Evolutionary conservation across 805 yeast species (phyloP), one percentile per base, ranked within the genome.

Genomic region (Kuraishia ogatae): DNA sequence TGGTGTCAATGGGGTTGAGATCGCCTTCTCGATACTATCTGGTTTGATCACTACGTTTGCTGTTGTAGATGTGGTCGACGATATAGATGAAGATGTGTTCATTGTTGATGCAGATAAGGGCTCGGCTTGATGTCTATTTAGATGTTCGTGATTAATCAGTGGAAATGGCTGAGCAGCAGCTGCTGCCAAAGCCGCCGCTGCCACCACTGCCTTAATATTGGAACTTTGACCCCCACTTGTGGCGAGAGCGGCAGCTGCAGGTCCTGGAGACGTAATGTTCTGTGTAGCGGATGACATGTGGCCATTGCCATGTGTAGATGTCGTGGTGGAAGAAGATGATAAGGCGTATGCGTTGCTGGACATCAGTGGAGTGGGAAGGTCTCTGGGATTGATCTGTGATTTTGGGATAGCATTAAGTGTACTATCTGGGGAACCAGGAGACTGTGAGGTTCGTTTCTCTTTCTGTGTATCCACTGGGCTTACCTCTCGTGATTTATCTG

Each of bases 181-280:
- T 0, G 88, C 89, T 2, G 91, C 90, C 53, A 87, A 71, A 0
- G 93, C 93, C 8, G 92, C 93, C 1, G 94, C 94, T 0, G 93
- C 94, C 8, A 87, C 85, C 61, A 78, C 76, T 0, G 88, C 89
- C 61, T 83, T 79, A 52, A 69, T 70, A 35, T 62, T 67, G 1
- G 58, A 20, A 21, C 53, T 53, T 11, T 48, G 19, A n/a, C 65
- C 62, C 46, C 57, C 59, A 4, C 64, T 66, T 35, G 66, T 64
- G 1, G 69, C 71, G 50, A 70, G 56, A 2, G 71, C 73, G 17
- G 73, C 73, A 10, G 72, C 69, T 1, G 70, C 74, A 26, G 72
- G 72, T 10, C 74, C 74, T 5, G 75, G 75, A 10, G 43, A 35
- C n/a, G 43, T 35, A 3, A 35, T 35, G 13, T 35, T 35, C 43